Conservation (phyloP, 1,284 basidiomycete species). For the Psilocybe mexicana region DNA sequence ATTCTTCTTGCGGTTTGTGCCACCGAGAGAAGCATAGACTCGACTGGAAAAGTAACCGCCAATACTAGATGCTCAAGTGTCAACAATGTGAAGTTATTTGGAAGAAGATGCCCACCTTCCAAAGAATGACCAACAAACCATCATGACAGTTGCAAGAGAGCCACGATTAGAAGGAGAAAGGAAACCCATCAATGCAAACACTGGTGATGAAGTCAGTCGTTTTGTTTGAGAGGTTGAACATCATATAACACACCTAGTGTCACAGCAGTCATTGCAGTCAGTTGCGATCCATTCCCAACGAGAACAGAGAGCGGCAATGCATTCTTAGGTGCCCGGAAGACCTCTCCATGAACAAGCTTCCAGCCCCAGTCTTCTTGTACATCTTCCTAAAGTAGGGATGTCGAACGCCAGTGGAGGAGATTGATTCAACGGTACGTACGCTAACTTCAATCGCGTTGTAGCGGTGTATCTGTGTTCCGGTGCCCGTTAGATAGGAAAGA, state of each 20-base stretch:
- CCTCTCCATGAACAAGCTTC: constrained; percentile 96
- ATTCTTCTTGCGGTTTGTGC: constrained; percentile 79
- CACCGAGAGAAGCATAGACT: constrained; percentile 83
- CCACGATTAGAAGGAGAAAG: constrained; percentile 95
- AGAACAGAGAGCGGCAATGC: constrained; percentile 84
- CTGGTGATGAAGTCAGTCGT: constrained; percentile 33
- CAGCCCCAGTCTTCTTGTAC: constrained; percentile 98
- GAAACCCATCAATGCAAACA: constrained; percentile 98
- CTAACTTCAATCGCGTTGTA: constrained; percentile 95
- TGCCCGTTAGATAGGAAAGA: not conserved
- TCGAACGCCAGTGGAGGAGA: not conserved
- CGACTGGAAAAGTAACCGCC: constrained; percentile 90
- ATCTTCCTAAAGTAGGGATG: constrained; percentile 66
- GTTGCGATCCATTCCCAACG: constrained; percentile 89
- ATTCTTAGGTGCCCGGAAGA: constrained; percentile 84
- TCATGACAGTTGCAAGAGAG: constrained; percentile 93
- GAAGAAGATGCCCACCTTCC: constrained; percentile 55
- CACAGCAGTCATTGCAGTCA: constrained; percentile 86
- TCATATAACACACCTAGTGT: constrained; percentile 65
- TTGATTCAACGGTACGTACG: constrained; percentile 41
- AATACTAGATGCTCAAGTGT: constrained; percentile 47
- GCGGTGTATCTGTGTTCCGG: constrained; percentile 73
- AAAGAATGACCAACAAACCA: constrained; percentile 95
- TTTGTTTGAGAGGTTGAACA: not conserved
- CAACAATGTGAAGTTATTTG: not conserved